Percentiles rank a stretch among this genome's conserved stretches.
phyloP scores from a whole-genome alignment of 768 basidiomycete genomes.

The Termitomyces sp. region DNA sequence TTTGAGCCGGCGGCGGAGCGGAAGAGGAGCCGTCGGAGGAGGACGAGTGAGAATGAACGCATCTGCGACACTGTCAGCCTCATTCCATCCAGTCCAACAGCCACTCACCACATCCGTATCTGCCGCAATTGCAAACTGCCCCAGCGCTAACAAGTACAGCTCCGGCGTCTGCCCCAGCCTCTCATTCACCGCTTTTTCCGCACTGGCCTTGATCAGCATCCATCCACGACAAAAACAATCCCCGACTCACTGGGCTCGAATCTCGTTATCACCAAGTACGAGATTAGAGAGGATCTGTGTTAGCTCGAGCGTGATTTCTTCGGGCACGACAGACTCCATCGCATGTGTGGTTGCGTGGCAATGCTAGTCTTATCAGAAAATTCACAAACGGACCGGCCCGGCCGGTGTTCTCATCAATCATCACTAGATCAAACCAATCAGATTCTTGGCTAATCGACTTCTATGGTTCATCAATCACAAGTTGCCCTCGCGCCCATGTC shows the following conservation, averaged over 20 bases:
- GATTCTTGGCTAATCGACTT: too few species aligned
- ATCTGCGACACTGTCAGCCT: constrained; percentile 37
- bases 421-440: too few species aligned
- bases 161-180: constrained; percentile 73
- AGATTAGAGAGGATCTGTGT: constrained; percentile 84
- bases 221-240: too few species aligned
- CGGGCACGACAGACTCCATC: constrained; percentile 50
- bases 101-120: constrained; percentile 73
- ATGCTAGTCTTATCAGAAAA: too few species aligned
- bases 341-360: neutral
- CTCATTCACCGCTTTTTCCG: constrained; percentile 79
- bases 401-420: too few species aligned
- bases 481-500: too few species aligned
- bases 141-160: constrained; percentile 70
- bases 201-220: constrained; percentile 30
- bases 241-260: constrained; percentile 55
- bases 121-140: constrained; percentile 71
- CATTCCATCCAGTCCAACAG: too few species aligned
- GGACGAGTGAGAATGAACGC: constrained; percentile 51
- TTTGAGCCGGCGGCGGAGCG: constrained; percentile 36
- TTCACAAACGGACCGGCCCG: too few species aligned
- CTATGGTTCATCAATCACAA: too few species aligned
- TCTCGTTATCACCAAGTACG: constrained; percentile 78
- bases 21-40: constrained; percentile 75
- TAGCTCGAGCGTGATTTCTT: constrained; percentile 69